Evolutionary conservation across 2,329 filamentous ascomycete species (phyloP).

Genomic region (Beauveria sp.): DNA sequence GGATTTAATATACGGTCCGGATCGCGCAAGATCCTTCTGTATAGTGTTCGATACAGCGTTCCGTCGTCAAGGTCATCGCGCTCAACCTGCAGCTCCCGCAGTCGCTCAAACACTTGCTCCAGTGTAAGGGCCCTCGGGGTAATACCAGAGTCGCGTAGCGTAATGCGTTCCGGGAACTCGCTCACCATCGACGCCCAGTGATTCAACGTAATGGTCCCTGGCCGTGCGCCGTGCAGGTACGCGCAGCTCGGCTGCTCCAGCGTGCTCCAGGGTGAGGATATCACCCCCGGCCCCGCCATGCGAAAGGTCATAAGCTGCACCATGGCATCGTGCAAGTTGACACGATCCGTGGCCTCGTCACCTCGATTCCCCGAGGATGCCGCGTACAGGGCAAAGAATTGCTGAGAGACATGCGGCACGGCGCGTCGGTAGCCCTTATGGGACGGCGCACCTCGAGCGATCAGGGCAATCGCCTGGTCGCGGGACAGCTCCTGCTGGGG

Average conservation of each 20-base stretch:
- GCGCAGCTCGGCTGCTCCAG: conserved; percentile 67
- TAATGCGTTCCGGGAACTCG: conserved; percentile 45
- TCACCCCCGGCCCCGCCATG: conserved; percentile 34
- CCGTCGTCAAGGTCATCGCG: conserved; percentile 51
- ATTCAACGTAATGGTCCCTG: conserved; percentile 66
- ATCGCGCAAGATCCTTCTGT: conserved; percentile 59
- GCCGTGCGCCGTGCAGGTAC: conserved; percentile 57
- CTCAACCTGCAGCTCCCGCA: conserved; percentile 49
- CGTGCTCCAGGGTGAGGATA: conserved; percentile 56
- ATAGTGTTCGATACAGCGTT: conserved; percentile 56
- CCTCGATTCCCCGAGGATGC: conserved; percentile 38
- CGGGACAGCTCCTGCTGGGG: conserved; percentile 43
- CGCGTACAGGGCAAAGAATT: conserved; percentile 48
- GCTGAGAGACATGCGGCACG: conserved; percentile 46
- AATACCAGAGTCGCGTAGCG: conserved; percentile 50
- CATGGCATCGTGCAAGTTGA: conserved; percentile 47
- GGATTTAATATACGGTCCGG: conserved; percentile 54
- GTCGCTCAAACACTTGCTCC: conserved; percentile 47
- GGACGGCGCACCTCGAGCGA: conserved; percentile 49
- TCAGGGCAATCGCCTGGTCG: conserved; percentile 48
- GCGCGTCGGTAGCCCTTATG: conserved; percentile 47
- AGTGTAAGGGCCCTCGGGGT: conserved; percentile 55
- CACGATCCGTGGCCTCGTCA: conserved; percentile 35
- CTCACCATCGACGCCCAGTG: conserved; percentile 58
- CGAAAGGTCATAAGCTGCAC: conserved; percentile 50